Evolutionary conservation across 176 grass and related monocot species (phyloP).

Genomic region (Eragrostis nindensis): DNA sequence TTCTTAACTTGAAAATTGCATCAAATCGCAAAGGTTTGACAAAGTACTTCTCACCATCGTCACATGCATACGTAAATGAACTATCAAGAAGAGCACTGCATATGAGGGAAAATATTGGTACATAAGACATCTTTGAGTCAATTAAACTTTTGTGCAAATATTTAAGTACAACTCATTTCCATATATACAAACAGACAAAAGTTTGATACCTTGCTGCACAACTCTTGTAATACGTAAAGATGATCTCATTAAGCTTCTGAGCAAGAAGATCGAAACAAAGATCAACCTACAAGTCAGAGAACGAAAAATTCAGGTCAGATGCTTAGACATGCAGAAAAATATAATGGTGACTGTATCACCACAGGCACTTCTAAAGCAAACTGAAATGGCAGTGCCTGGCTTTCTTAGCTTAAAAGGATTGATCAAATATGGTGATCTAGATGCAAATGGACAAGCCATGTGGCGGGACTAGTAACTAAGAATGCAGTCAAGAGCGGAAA

Average conservation of each 20-base stretch:
- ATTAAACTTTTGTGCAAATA: not conserved
- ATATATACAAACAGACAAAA: constrained; percentile 35
- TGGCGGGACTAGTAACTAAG: not conserved
- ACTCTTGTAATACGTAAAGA: constrained; percentile 98
- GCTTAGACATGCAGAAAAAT: constrained; percentile 31
- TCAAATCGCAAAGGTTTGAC: constrained; percentile 90
- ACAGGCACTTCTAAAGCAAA: constrained; percentile 29
- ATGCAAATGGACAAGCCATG: constrained; percentile 34
- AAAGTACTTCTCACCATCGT: constrained; percentile 86
- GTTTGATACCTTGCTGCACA: constrained; percentile 78
- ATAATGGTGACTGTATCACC: not conserved
- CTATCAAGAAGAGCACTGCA: constrained; percentile 90
- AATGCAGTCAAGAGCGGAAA: not conserved
- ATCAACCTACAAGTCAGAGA: constrained; percentile 74
- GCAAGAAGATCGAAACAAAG: constrained; percentile 97
- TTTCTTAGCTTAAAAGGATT: constrained; percentile 17
- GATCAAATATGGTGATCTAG: constrained; percentile 26
- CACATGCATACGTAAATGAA: constrained; percentile 89
- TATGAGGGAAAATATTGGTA: constrained; percentile 31
- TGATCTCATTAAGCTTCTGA: constrained; percentile 94
- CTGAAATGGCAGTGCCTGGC: not conserved
- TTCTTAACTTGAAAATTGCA: constrained; percentile 90
- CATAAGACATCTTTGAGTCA: constrained; percentile 19
- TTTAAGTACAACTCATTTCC: not conserved
- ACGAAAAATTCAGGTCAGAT: constrained; percentile 28